Evolutionary conservation across 2,329 filamentous ascomycete genomes (phyloP).

Genomic region (Polychaeton citri): DNA sequence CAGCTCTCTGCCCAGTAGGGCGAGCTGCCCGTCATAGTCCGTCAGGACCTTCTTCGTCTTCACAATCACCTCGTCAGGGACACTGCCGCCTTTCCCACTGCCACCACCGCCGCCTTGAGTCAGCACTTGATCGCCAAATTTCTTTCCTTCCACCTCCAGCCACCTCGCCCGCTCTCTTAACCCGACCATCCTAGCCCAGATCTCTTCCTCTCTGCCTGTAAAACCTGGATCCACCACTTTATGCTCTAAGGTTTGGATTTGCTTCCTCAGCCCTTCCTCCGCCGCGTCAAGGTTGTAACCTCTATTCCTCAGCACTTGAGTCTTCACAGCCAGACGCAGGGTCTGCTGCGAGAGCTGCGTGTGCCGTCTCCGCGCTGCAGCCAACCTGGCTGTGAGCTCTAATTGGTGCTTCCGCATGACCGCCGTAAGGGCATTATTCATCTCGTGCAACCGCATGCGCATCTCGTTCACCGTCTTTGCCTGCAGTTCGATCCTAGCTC

Average conservation of each 20-base stretch:
- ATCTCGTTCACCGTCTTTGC: constrained; percentile 55
- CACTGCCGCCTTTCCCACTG: constrained; percentile 24
- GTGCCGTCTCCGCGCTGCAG: constrained; percentile 61
- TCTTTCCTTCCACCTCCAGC: constrained; percentile 61
- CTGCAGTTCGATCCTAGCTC: constrained; percentile 60
- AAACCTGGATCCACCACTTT: constrained; percentile 61
- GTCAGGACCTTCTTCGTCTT: constrained; percentile 70
- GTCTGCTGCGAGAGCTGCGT: constrained; percentile 59
- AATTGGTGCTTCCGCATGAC: constrained; percentile 68
- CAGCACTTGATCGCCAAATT: constrained; percentile 38
- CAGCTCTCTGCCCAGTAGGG: constrained; percentile 57
- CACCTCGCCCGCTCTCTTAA: constrained; percentile 59
- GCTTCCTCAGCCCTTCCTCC: constrained; percentile 65
- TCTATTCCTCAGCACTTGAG: constrained; percentile 67
- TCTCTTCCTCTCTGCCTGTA: constrained; percentile 64
- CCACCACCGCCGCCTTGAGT: constrained; percentile 29
- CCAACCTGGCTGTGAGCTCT: constrained; percentile 58
- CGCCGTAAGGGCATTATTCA: constrained; percentile 59
- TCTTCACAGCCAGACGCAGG: constrained; percentile 61
- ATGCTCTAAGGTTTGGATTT: constrained; percentile 55
- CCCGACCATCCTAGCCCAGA: constrained; percentile 70
- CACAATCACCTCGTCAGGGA: constrained; percentile 57
- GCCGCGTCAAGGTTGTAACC: constrained; percentile 69
- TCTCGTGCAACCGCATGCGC: constrained; percentile 61
- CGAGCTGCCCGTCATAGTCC: constrained; percentile 68